Evolutionary conservation across 75 land plant species (phyloP), one percentile per base, ranked within the genome.

Genomic region (Sequoia sempervirens): DNA sequence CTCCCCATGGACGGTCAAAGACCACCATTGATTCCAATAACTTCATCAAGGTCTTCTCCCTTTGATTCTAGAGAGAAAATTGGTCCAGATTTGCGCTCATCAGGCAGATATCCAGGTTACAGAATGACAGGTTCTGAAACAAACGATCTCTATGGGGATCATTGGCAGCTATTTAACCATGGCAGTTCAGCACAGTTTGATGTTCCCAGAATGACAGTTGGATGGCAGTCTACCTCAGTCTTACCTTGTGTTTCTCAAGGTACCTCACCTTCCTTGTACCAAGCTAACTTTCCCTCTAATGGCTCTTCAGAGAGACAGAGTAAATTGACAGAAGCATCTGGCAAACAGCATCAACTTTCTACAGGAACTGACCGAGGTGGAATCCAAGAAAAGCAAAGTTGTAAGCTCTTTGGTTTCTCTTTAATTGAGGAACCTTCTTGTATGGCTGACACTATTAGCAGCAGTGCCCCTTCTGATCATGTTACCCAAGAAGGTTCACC

Each of bases 391-490:
- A 86, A 84, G 75, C 87, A 82, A 30, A 83, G 85, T 85, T 91
- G 90, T 80, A 90, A 87, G 46, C 88, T 93, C 4, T 93, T 93
- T 86, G 94, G 94, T 18, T 91, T 93, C 70, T 85, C 91, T 14
- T 81, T 93, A 70, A 90, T 79, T 20, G 91, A 91, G 43, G 90
- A 66, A 80, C 43, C 53, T 53, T 30, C 18, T 20, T 61, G 52
- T 28, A 58, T 79, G 53, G 58, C 50, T 73, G 83, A 54, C 13
- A 87, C 30, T 20, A 83, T 56, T 81, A 83, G 54, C 41, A 28
- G 82, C 28, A 34, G 18, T 30, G 38, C 40, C 30, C 83, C 15
- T 58, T 28, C 83, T 18, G 66, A 83, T 84, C 3, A 87, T 18
- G 64, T 58, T 37, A 50, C 53, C 52, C 80, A 58, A 50, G 84